These are phyloP conservation scores for Arabidopsis lyrata DNA, from an alignment of 441 rosid genomes.

Conservation along the genomic window DNA sequence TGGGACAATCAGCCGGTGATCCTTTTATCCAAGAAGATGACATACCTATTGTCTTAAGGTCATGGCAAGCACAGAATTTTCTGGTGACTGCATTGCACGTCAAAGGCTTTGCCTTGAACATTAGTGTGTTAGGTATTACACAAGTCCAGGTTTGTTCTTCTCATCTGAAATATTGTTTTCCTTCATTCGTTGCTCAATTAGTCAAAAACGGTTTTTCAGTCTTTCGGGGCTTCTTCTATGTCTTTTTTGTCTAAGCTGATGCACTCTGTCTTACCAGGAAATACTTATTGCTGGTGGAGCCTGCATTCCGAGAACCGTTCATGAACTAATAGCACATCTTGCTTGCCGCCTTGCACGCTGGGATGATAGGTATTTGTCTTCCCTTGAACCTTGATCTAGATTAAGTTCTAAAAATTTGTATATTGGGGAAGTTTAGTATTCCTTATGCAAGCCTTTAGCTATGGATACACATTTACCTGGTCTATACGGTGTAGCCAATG, in stretches of 20 bases:
- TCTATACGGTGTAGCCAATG: not conserved
- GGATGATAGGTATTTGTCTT: constrained; percentile 63
- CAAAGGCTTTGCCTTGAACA: constrained; percentile 52
- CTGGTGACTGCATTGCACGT: constrained; percentile 62
- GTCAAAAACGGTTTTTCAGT: constrained; percentile 8
- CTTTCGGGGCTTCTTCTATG: not conserved
- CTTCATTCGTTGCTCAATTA: not conserved
- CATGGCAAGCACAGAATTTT: constrained; percentile 73
- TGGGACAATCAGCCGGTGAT: constrained; percentile 75
- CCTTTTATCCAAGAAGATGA: constrained; percentile 68
- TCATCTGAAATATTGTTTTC: constrained; percentile 1
- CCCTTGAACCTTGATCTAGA: constrained; percentile 6
- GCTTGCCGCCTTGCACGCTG: constrained; percentile 65
- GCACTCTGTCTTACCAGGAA: constrained; percentile 46
- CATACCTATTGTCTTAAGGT: constrained; percentile 60
- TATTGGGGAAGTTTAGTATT: not conserved
- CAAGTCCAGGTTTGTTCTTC: constrained; percentile 63
- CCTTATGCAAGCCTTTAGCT: not conserved
- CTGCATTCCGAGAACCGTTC: constrained; percentile 53
- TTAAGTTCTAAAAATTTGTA: not conserved
- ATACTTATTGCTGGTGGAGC: constrained; percentile 60
- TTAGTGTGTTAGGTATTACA: constrained; percentile 61
- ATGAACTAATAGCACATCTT: constrained; percentile 64
- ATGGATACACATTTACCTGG: constrained; percentile 10
- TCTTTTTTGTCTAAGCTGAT: not conserved